These are phyloP conservation scores for Laburnicola sp. DNA, from an alignment of 2,329 filamentous ascomycete genomes.

Conservation along the genomic window DNA sequence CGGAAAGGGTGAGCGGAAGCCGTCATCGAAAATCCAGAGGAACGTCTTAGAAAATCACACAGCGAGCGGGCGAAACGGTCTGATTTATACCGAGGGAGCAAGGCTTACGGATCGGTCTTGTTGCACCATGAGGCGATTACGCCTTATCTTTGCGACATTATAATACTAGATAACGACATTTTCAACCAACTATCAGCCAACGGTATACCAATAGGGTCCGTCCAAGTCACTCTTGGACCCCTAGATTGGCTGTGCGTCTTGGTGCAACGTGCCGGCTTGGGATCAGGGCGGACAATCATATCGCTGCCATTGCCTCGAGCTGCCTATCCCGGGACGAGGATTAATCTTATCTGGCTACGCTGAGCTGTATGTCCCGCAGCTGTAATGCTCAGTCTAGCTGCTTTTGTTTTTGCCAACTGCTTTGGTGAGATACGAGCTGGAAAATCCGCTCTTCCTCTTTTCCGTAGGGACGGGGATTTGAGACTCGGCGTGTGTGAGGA, in stretches of 20 bases:
- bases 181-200: slow-evolving; percentile 6
- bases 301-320: slow-evolving; percentile 27
- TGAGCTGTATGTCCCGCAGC: slow-evolving; percentile 31
- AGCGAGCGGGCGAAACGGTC: slow-evolving; percentile 16
- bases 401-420: slow-evolving; percentile 19
- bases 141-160: slow-evolving; percentile 42
- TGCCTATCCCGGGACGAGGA: slow-evolving; percentile 43
- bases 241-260: slow-evolving; percentile 18
- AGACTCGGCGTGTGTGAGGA: slow-evolving; percentile 18
- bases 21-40: neutral
- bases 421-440: slow-evolving; percentile 25
- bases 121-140: slow-evolving; percentile 29
- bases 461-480: too few relatives aligned
- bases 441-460: slow-evolving; percentile 12
- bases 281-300: slow-evolving; percentile 23
- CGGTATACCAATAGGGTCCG: slow-evolving; percentile 27
- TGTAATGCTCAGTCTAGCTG: slow-evolving; percentile 21
- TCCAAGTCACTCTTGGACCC: slow-evolving; percentile 21
- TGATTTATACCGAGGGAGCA: slow-evolving; percentile 7
- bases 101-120: neutral
- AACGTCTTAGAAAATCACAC: slow-evolving; percentile 10
- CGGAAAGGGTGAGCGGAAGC: slow-evolving; percentile 10
- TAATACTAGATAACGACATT: slow-evolving; percentile 40
- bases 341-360: slow-evolving; percentile 36
- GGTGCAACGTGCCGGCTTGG: slow-evolving; percentile 26